Conservation (phyloP, 2,329 filamentous ascomycete species). For the Fusarium protoensiforme region DNA sequence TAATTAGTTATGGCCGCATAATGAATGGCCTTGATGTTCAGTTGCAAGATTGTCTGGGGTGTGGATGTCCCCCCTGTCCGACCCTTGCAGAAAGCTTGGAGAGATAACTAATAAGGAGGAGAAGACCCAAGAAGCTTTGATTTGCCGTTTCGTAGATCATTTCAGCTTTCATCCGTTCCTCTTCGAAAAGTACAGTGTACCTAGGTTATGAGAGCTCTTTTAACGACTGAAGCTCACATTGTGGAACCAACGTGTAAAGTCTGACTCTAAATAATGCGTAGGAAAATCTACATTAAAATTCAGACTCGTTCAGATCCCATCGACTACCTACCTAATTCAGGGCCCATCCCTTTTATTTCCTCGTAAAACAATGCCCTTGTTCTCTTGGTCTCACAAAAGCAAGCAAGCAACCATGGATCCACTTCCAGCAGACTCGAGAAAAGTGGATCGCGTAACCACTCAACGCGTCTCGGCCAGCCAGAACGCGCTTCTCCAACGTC, state of each 20-base stretch:
- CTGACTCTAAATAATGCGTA: neutral
- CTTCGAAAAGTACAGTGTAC: neutral
- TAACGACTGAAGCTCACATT: neutral
- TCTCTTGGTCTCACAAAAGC: neutral
- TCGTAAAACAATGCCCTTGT: neutral
- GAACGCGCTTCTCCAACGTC: constrained; percentile 41
- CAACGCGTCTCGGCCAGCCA: constrained; percentile 39
- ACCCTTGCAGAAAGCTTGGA: neutral
- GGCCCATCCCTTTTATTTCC: neutral
- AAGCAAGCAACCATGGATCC: neutral
- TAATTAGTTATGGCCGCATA: neutral
- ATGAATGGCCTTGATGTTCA: neutral
- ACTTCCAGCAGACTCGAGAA: neutral
- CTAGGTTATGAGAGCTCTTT: neutral
- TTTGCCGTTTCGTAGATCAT: neutral
- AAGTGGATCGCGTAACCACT: constrained; percentile 38
- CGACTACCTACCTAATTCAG: too few species aligned
- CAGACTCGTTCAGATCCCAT: neutral
- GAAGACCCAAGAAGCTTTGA: neutral
- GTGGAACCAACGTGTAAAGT: neutral
- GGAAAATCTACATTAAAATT: neutral
- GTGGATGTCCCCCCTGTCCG: neutral
- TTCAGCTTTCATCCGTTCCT: neutral
- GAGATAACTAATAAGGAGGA: neutral
- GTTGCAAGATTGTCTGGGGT: neutral